A percentile compares a stretch with the other conserved stretches of the same genome.
These are phyloP conservation scores for Umbelopsis sp. DNA, from an alignment of 371 early-diverging fungal genomes.

Conservation along the genomic window DNA sequence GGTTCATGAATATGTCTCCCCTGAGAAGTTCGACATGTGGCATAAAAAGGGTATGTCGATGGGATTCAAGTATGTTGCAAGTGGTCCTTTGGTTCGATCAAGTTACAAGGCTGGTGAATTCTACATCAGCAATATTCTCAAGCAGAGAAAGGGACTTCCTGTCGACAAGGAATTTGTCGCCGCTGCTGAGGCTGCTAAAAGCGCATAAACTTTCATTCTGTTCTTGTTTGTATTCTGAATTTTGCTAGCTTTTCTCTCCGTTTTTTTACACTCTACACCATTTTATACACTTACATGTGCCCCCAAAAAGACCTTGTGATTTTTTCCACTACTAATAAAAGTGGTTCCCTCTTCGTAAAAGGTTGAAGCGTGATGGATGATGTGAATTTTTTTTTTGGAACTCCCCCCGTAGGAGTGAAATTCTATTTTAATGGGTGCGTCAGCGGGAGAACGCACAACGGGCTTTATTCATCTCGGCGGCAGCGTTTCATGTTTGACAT, in stretches of 20 bases:
- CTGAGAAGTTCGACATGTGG: constrained; percentile 93
- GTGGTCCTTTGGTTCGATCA: constrained; percentile 94
- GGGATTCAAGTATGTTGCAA: constrained; percentile 96
- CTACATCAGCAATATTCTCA: constrained; percentile 88
- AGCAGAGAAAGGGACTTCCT: constrained; percentile 53
- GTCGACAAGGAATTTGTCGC: constrained; percentile 20
- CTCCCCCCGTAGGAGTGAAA: no score
- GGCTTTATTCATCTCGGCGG: background rate
- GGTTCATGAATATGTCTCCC: constrained; percentile 92
- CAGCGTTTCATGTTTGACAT: constrained; percentile 7
- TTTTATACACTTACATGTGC: no score
- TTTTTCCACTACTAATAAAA: no score
- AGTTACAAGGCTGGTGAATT: constrained; percentile 98
- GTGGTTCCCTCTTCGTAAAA: no score
- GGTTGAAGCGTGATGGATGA: no score
- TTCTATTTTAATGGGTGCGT: background rate
- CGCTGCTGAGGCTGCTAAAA: background rate
- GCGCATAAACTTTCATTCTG: background rate
- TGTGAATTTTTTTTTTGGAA: no score
- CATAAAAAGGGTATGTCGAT: constrained; percentile 79
- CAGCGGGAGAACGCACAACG: background rate
- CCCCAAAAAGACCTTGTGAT: no score
- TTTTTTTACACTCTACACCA: background rate
- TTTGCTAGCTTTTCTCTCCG: background rate
- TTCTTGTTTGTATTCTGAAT: background rate